Base-by-base conservation (phyloP, 108 stramenopile genomes). In the Discostella stelligeroides region DNA sequence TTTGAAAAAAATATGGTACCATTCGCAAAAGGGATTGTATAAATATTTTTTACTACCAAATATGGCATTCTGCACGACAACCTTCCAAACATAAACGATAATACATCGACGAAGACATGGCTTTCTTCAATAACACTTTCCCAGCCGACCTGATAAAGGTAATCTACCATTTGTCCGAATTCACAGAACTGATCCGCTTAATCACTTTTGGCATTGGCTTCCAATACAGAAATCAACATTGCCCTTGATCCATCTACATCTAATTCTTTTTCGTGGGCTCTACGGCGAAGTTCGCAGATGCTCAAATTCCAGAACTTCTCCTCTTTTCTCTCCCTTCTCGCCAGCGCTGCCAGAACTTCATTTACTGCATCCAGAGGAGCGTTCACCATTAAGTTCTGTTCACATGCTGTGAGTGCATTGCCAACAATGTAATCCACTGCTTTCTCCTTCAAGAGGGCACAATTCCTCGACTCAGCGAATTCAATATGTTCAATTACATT, bases 401-500 rank as follows among this genome's bases (percentile, higher is more conserved):
- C 14, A n/a, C n/a, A 25, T 12, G n/a, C n/a, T 28, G n/a, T 29
- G 17, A 54, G 25, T 15, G 25, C 27, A 34, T 64, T 64, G 18
- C 0, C 9, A 0, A 37, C 41, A 41, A 57, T 50, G 42, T 30
- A 51, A 30, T 57, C 55, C 25, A 56, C 0, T 39, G 39, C 67
- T 12, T 40, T 51, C 66, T 67, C 66, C 12, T 67, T 55, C 18
- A 67, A 14, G 1, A 67, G 23, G 9, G 66, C 66, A 8, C 28
- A 54, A 3, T 67, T 67, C 54, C 39, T 55, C 2, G 66, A 53
- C 30, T 67, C 53, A 7, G 66, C 66, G n/a, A n/a, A 43, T 67
- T 54, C 4, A 67, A 48, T 20, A 67, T 27, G 15, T 43, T 34
- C 9, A 18, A 67, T 54, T 3, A 11, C 66, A 67, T 67, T 67